A percentile compares a stretch with the other conserved stretches of the same genome.
Evolutionary conservation across 495 filamentous ascomycete genomes (phyloP).

Genomic region (Aspergillus bertholletiae): DNA sequence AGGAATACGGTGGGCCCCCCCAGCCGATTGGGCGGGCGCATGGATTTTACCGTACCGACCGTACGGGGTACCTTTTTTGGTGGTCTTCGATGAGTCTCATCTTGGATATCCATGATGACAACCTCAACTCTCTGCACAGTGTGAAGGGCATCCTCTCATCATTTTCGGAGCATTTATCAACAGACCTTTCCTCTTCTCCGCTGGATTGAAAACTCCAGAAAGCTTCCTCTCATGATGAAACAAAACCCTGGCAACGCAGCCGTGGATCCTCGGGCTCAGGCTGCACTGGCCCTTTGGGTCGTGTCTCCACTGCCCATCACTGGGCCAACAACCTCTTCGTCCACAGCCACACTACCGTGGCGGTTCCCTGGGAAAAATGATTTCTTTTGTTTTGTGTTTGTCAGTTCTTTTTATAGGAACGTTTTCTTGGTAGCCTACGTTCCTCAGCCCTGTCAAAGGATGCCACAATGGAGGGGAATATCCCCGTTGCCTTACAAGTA

Average conservation of each 20-base stretch:
- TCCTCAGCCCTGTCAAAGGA: not conserved
- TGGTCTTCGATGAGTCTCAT: too few relatives aligned
- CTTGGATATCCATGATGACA: too few relatives aligned
- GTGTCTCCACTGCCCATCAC: slow-evolving; percentile 19
- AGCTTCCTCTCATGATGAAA: slow-evolving; percentile 12
- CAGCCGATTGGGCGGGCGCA: not conserved
- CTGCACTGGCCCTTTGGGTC: slow-evolving; percentile 6
- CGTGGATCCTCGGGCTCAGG: slow-evolving; percentile 11
- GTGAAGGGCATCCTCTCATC: too few relatives aligned
- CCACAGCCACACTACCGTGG: slow-evolving; percentile 20
- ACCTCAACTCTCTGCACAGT: too few relatives aligned
- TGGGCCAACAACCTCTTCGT: slow-evolving; percentile 31
- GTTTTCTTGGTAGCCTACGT: not conserved
- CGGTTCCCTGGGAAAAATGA: slow-evolving; percentile 7
- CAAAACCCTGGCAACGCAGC: not conserved
- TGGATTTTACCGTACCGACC: not conserved
- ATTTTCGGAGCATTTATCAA: too few relatives aligned
- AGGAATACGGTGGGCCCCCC: not conserved
- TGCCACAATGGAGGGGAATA: too few relatives aligned
- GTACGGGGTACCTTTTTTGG: too few relatives aligned
- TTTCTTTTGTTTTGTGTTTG: slow-evolving; percentile 2
- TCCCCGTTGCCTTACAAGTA: too few relatives aligned
- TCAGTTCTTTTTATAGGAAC: slow-evolving; percentile 1
- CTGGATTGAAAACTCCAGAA: too few relatives aligned
- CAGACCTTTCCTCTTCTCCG: too few relatives aligned